These are phyloP conservation scores for Pichia sp. DNA, from an alignment of 1,139 yeast genomes.

Conservation along the genomic window DNA sequence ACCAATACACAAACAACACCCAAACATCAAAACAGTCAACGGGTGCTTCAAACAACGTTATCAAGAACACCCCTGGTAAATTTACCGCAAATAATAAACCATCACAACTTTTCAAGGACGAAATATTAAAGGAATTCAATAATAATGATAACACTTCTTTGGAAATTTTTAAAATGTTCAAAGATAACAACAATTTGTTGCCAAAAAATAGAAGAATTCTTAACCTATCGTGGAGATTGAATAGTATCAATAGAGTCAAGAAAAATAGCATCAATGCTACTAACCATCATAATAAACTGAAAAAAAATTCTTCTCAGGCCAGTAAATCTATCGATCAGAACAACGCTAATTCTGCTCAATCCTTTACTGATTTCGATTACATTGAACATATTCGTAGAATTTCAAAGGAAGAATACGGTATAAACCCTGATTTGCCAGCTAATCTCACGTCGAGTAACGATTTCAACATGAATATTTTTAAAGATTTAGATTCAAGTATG, in stretches of 20 bases:
- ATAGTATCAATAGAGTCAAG: constrained; percentile 25
- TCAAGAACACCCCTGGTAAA: not conserved
- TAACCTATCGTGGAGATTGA: constrained; percentile 30
- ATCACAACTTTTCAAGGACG: constrained; percentile 20
- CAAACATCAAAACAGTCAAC: too few species aligned
- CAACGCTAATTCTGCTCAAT: not conserved
- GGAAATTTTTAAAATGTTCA: constrained; percentile 30
- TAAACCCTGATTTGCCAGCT: constrained; percentile 18
- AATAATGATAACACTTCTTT: constrained; percentile 25
- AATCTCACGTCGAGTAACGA: not conserved
- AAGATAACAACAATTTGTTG: constrained; percentile 26
- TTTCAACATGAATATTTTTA: constrained; percentile 4
- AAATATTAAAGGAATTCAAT: constrained; percentile 23
- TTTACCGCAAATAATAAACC: constrained; percentile 8
- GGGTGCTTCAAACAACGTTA: too few species aligned
- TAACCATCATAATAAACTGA: too few species aligned
- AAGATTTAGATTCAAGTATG: constrained; percentile 13
- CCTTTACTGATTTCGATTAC: constrained; percentile 27
- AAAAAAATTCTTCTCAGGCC: not conserved
- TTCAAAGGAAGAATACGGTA: constrained; percentile 29
- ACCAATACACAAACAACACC: not conserved
- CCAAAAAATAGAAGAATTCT: constrained; percentile 30
- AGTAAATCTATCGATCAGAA: constrained; percentile 17
- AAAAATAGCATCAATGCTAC: constrained; percentile 6
- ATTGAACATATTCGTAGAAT: constrained; percentile 31